A percentile compares a stretch with the other conserved stretches of the same genome.
Conservation (phyloP, 176 grass and related monocot genomes). For the Carex littledalei region DNA sequence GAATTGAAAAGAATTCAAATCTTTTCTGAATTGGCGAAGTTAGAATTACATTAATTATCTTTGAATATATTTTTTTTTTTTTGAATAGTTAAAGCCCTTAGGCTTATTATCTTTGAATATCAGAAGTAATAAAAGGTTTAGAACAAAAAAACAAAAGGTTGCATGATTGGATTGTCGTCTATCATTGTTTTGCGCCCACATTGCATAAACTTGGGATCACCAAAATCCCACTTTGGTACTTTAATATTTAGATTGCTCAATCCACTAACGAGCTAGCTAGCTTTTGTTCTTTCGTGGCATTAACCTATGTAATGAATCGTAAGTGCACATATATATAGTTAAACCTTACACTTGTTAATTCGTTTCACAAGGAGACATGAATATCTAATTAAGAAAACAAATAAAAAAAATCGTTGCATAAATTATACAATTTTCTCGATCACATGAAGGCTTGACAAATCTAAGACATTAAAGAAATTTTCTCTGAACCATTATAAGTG, state of each 20-base stretch:
- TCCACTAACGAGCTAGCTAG: background rate
- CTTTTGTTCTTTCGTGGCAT: background rate
- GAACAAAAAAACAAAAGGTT: background rate
- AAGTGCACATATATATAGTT: background rate
- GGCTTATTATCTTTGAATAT: background rate
- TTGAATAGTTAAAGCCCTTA: too few species aligned
- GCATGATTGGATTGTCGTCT: conserved; percentile 1
- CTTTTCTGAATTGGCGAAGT: too few species aligned
- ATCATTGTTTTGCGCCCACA: background rate
- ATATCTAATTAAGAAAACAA: background rate
- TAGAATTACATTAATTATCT: background rate
- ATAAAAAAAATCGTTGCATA: background rate
- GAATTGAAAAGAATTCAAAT: too few species aligned
- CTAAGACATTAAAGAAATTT: background rate
- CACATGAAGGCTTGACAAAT: background rate
- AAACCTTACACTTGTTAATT: background rate
- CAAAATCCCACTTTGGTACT: conserved; percentile 11
- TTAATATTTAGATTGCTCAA: conserved; percentile 1
- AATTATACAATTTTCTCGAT: background rate
- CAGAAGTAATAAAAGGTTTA: background rate
- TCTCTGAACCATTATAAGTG: background rate
- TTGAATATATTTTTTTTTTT: too few species aligned
- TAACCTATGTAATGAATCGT: background rate
- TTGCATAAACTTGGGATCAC: conserved; percentile 4
- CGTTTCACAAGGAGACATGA: background rate